Conservation (phyloP, 2,329 filamentous ascomycete genomes). For the Ophiobolus disseminans region DNA sequence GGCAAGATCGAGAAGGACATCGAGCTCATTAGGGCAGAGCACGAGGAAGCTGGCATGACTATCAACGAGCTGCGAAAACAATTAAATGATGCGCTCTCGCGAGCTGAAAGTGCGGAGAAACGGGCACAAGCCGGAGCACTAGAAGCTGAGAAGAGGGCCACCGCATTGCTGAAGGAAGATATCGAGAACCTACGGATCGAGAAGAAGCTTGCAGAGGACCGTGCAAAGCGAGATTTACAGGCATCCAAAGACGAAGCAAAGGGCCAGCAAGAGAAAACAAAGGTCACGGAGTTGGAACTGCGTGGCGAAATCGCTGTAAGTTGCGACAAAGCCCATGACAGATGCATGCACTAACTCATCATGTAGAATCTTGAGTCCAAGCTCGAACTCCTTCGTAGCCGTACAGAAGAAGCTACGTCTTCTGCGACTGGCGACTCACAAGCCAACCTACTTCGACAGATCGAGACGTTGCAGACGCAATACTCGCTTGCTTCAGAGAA, state of each 20-base stretch:
- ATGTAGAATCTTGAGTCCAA: slow-evolving; percentile 81
- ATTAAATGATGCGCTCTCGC: slow-evolving; percentile 70
- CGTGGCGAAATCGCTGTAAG: slow-evolving; percentile 72
- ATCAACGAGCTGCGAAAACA: slow-evolving; percentile 74
- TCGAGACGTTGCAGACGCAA: slow-evolving; percentile 94
- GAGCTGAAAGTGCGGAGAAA: slow-evolving; percentile 70
- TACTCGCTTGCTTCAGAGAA: slow-evolving; percentile 95
- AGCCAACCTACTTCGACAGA: slow-evolving; percentile 87
- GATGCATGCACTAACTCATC: slow-evolving; percentile 26
- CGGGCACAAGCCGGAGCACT: slow-evolving; percentile 72
- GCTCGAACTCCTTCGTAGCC: slow-evolving; percentile 82
- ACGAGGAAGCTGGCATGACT: slow-evolving; percentile 67
- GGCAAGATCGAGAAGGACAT: slow-evolving; percentile 64
- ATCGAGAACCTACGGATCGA: slow-evolving; percentile 74
- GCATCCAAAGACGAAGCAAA: slow-evolving; percentile 77
- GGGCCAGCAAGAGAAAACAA: slow-evolving; percentile 73
- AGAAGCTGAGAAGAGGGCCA: slow-evolving; percentile 67
- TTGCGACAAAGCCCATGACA: background rate
- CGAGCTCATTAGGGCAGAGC: slow-evolving; percentile 67
- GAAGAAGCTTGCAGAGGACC: slow-evolving; percentile 76
- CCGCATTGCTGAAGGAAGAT: slow-evolving; percentile 66
- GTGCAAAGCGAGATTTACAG: slow-evolving; percentile 70
- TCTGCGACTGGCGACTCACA: slow-evolving; percentile 82
- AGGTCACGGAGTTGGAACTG: slow-evolving; percentile 75
- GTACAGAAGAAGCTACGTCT: slow-evolving; percentile 88